Base-by-base conservation (phyloP, 176 grass and related monocot species). In the Triticum timopheevii region DNA sequence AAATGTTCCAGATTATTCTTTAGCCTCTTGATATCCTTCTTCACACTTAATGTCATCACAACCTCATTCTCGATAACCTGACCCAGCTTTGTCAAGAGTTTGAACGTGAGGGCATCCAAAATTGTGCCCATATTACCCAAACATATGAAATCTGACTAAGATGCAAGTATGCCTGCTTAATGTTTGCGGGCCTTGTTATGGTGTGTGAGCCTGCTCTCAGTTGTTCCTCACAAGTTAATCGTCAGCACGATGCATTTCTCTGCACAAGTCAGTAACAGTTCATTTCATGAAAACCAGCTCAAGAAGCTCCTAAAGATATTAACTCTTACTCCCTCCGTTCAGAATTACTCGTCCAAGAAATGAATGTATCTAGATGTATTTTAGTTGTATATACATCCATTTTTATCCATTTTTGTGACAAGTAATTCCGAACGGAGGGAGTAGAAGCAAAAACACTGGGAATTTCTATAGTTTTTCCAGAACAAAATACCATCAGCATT, bases 61-160 rank as follows among this genome's bases (percentile, higher is more conserved):
- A 73, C 36, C 66, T 80, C 66, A 62, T 80, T 27, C 59, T 87
- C 20, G 0, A 81, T 54, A 25, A 87, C 3, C 0, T 39, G 69
- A 81, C 58, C 69, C 7, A 87, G 52, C 68, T 73, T 74, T 65
- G 3, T 10, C 39, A 87, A 23, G 31, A 58, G 25, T 23, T 33
- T 86, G 4, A 2, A n/a, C n/a, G 45, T n/a, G 16, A 86, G 34
- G 17, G 24, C 75, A 61, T 79, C 76, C 13, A 79, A 59, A 79
- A 79, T 3, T 42, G 84, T 70, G 2, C 34, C 84, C 76, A 86
- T 79, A 44, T 6, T 30, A 31, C 44, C 20, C 13, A 36, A 36
- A 42, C 19, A 3, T 22, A 3, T 47, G 27, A 17, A 7, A 13
- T 58, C 28, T 54, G 16, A 33, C 28, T 22, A 9, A 1, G 17